Conservation (phyloP, 257 asterid genomes). For the Gynochthodes officinalis region DNA sequence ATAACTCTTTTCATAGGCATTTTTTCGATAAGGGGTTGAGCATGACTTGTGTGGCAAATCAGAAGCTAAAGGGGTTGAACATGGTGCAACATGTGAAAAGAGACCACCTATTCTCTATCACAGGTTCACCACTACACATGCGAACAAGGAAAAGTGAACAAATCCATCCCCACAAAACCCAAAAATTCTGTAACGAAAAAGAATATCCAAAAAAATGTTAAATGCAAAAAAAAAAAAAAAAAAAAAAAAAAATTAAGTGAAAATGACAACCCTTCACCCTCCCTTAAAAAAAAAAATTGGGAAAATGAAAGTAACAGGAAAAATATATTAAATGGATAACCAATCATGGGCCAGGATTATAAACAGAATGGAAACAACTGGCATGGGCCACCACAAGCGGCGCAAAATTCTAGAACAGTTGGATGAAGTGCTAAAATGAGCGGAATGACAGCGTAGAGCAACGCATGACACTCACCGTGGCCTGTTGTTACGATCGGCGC, state of each 20-base stretch:
- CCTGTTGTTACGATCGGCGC: conserved; percentile 69
- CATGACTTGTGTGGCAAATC: too few relatives aligned
- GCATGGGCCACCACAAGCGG: conserved; percentile 9
- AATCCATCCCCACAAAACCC: too few relatives aligned
- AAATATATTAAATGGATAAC: not conserved
- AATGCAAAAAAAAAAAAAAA: not conserved
- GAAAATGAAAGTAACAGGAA: not conserved
- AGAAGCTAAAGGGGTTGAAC: too few relatives aligned
- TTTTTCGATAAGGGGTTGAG: too few relatives aligned
- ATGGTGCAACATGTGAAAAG: too few relatives aligned
- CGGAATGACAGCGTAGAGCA: not conserved
- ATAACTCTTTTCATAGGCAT: too few relatives aligned
- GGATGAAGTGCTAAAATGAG: conserved; percentile 8
- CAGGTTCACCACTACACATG: too few relatives aligned
- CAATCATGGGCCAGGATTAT: not conserved
- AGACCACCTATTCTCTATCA: too few relatives aligned
- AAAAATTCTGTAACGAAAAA: too few relatives aligned
- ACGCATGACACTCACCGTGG: conserved; percentile 58
- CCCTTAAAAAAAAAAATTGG: too few relatives aligned
- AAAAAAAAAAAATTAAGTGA: not conserved
- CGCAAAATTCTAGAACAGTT: not conserved
- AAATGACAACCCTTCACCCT: not conserved
- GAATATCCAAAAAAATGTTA: too few relatives aligned
- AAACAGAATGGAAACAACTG: not conserved
- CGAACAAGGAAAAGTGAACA: too few relatives aligned